Conservation (phyloP, 305 asterid species). For the Ajuga reptans region DNA sequence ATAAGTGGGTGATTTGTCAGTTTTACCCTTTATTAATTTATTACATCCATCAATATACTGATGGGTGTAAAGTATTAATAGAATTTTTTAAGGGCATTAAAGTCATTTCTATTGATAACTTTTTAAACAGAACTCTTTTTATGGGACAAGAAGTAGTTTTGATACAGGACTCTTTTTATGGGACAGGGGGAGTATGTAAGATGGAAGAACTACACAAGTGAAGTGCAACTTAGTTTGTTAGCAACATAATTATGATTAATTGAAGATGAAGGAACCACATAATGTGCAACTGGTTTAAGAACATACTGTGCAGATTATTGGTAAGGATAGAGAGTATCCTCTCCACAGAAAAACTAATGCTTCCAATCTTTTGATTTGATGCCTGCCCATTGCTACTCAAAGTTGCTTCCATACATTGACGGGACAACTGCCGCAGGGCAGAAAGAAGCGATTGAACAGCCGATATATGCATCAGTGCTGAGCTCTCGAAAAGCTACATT, state of each 20-base stretch:
- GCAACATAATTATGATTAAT: slow-evolving; percentile 3
- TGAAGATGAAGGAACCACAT: slow-evolving; percentile 23
- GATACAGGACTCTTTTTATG: no score
- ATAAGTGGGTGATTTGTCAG: no score
- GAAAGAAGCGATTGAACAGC: slow-evolving; percentile 91
- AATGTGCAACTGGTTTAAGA: slow-evolving; percentile 17
- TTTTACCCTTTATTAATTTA: no score
- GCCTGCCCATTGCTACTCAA: slow-evolving; percentile 60
- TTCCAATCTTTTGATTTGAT: slow-evolving; percentile 77
- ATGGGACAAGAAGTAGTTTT: no score
- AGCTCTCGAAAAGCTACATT: slow-evolving; percentile 87
- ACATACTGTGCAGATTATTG: slow-evolving; percentile 91
- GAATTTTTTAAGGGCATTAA: no score
- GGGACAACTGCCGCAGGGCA: slow-evolving; percentile 79
- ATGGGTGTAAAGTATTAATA: no score
- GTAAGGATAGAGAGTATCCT: slow-evolving; percentile 74
- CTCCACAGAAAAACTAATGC: slow-evolving; percentile 76
- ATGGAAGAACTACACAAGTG: background rate
- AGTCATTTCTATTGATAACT: no score
- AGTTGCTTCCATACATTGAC: slow-evolving; percentile 64
- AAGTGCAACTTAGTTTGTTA: slow-evolving; percentile 15
- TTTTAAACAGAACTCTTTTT: no score
- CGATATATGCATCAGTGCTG: slow-evolving; percentile 77
- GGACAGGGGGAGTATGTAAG: no score
- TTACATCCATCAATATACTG: no score